A percentile compares a stretch with the other conserved stretches of the same genome.
Conservation (phyloP, 805 yeast genomes). For the Myxozyma melibiosi region DNA sequence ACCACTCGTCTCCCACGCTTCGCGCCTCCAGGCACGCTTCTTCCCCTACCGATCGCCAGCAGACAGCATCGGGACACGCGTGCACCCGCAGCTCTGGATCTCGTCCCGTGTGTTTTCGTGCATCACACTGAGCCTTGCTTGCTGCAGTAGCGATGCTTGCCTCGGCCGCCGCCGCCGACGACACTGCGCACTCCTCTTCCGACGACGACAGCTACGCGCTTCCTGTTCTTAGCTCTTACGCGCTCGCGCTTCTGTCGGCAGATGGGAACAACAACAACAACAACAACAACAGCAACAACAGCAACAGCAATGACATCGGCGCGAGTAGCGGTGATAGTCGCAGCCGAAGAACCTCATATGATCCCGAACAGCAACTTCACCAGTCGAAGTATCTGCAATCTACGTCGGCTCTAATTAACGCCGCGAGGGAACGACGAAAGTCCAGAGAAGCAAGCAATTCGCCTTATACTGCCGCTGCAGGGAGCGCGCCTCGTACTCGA, state of each 20-base stretch:
- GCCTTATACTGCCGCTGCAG: constrained; percentile 30
- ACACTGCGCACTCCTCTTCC: constrained; percentile 30
- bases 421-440: constrained; percentile 11
- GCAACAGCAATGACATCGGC: no score
- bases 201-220: constrained; percentile 57
- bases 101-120: no score
- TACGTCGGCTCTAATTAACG: background rate
- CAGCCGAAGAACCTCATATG: background rate
- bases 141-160: background rate
- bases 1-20: no score
- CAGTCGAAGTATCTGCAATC: background rate
- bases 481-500: no score
- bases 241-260: constrained; percentile 52
- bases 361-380: background rate
- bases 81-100: no score
- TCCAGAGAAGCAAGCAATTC: constrained; percentile 5
- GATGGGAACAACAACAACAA: constrained; percentile 26
- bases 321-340: constrained; percentile 27
- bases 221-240: constrained; percentile 62
- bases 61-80: no score
- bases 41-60: no score
- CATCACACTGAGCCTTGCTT: background rate
- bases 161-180: constrained; percentile 11
- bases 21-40: no score
- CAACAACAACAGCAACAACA: background rate